Conservation (phyloP, 441 rosid genomes). For the Brassica balearica region DNA sequence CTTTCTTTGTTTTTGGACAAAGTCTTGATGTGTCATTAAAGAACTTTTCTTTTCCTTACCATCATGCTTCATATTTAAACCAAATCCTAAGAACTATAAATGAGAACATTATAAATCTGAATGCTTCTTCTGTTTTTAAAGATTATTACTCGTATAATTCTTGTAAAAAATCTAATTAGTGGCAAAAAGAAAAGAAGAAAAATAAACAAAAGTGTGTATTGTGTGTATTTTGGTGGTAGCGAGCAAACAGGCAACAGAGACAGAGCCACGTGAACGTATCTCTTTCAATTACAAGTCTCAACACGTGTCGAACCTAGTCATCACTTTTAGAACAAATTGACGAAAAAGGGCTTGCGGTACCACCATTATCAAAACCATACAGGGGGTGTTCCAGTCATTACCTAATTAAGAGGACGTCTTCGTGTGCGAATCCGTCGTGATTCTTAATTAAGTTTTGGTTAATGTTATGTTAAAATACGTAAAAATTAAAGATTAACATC, state of each 20-base stretch:
- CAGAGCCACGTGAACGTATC: constrained; percentile 49
- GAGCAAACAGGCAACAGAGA: constrained; percentile 45
- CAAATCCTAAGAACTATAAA: constrained; percentile 23
- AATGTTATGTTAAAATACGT: constrained; percentile 22
- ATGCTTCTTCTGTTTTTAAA: neutral
- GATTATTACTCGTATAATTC: neutral
- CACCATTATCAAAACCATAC: neutral
- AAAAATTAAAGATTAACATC: constrained; percentile 34
- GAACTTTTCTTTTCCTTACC: constrained; percentile 3
- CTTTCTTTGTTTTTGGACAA: constrained; percentile 37
- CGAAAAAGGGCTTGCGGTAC: neutral
- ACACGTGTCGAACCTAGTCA: constrained; percentile 50
- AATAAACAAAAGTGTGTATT: constrained; percentile 14
- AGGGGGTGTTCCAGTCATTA: constrained; percentile 32
- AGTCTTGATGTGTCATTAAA: constrained; percentile 25
- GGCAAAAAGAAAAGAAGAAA: neutral
- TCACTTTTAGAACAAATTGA: constrained; percentile 18
- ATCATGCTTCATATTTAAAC: constrained; percentile 3
- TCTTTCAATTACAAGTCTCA: constrained; percentile 34
- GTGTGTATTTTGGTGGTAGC: constrained; percentile 43
- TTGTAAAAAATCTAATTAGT: neutral
- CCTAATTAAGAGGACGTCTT: constrained; percentile 9
- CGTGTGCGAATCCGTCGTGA: constrained; percentile 39
- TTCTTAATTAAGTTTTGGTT: neutral
- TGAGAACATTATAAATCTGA: neutral